Percentiles rank a stretch among this genome's conserved stretches.
These are phyloP conservation scores for Pichia gijzeniarum DNA, from an alignment of 805 yeast species.

Conservation along the genomic window DNA sequence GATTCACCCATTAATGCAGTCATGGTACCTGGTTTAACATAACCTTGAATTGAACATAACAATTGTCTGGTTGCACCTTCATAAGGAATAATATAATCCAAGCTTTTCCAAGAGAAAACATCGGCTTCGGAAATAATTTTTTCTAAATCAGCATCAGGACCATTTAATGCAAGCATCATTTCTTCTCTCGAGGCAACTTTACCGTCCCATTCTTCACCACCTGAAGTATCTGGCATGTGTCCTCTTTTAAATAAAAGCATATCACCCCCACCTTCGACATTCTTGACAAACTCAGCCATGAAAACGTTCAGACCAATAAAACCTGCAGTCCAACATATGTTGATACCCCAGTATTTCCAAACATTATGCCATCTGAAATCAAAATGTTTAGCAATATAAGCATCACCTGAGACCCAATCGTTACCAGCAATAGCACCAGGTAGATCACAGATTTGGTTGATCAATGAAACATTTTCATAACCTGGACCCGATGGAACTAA, in stretches of 20 bases:
- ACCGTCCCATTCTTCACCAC: slow-evolving; percentile 39
- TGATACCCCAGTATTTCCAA: slow-evolving; percentile 44
- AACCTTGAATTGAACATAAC: slow-evolving; percentile 39
- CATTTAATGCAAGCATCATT: slow-evolving; percentile 25
- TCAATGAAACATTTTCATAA: slow-evolving; percentile 37
- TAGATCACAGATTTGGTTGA: slow-evolving; percentile 42
- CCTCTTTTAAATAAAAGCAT: slow-evolving; percentile 40
- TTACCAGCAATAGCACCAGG: slow-evolving; percentile 39
- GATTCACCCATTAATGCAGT: slow-evolving; percentile 60
- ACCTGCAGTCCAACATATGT: slow-evolving; percentile 41
- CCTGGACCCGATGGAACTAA: slow-evolving; percentile 51
- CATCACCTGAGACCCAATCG: slow-evolving; percentile 29
- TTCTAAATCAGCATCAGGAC: slow-evolving; percentile 31
- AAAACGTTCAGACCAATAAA: slow-evolving; percentile 31
- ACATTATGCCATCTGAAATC: slow-evolving; percentile 35
- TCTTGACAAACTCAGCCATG: slow-evolving; percentile 29
- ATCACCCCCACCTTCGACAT: slow-evolving; percentile 30
- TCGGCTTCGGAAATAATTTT: slow-evolving; percentile 42
- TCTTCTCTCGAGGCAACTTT: slow-evolving; percentile 28
- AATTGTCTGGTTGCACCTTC: slow-evolving; percentile 36
- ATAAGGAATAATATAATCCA: slow-evolving; percentile 49
- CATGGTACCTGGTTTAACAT: slow-evolving; percentile 45
- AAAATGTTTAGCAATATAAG: slow-evolving; percentile 30
- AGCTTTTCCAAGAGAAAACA: slow-evolving; percentile 57
- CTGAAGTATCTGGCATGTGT: slow-evolving; percentile 22